Conservation (phyloP, 2,329 filamentous ascomycete genomes). For the Colletotrichum euphorbiae region DNA sequence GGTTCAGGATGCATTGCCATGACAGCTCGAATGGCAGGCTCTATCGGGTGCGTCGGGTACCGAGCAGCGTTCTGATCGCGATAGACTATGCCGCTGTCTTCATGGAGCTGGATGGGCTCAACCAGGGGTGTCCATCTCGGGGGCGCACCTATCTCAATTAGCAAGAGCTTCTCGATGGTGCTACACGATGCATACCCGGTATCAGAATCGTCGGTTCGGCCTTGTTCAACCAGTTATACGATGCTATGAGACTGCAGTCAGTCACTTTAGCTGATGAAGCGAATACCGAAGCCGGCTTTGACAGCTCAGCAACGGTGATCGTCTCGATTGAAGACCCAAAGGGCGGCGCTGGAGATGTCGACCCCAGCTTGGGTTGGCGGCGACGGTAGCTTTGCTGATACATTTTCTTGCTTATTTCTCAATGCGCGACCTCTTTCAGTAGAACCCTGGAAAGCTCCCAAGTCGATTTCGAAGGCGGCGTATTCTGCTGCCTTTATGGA, state of each 20-base stretch:
- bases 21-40: conserved; percentile 57
- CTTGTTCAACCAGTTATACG: conserved; percentile 52
- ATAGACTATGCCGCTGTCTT: conserved; percentile 63
- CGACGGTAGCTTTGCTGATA: not conserved
- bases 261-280: conserved; percentile 25
- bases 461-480: not conserved
- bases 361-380: not conserved
- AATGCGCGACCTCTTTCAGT: no score
- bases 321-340: conserved; percentile 26
- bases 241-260: conserved; percentile 44
- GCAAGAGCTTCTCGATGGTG: not conserved
- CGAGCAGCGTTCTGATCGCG: conserved; percentile 66
- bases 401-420: no score
- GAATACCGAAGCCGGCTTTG: not conserved
- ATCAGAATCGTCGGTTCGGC: conserved; percentile 46
- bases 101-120: conserved; percentile 47
- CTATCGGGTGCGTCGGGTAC: conserved; percentile 61
- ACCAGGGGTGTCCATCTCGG: conserved; percentile 60
- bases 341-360: conserved; percentile 17
- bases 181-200: conserved; percentile 45
- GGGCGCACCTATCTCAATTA: conserved; percentile 57
- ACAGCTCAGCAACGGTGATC: conserved; percentile 1
- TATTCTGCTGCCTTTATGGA: no score
- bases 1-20: conserved; percentile 52
- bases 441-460: not conserved